phyloP scores from a whole-genome alignment of 2,329 filamentous ascomycete species.

The Truncatella angustata region DNA sequence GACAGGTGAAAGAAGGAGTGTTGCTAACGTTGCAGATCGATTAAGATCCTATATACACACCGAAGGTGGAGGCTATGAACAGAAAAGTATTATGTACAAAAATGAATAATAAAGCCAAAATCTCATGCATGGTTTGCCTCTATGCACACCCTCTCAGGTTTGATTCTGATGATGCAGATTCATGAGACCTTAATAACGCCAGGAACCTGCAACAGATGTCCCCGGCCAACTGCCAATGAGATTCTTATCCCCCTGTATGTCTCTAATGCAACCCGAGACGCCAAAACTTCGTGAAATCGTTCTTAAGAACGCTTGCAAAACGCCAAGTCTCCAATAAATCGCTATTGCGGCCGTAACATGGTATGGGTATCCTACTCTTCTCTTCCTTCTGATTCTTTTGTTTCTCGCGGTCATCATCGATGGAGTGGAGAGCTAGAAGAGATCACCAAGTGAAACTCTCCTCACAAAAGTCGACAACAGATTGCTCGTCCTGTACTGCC shows the following conservation, averaged over 20 bases:
- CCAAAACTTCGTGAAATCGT: not conserved
- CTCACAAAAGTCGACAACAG: constrained; percentile 71
- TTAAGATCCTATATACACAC: not conserved
- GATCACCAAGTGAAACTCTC: constrained; percentile 69
- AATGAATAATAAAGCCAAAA: not conserved
- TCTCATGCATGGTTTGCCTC: not conserved
- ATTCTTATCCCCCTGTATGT: not conserved
- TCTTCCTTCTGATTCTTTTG: not conserved
- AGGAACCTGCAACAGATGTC: not conserved
- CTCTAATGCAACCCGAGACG: not conserved
- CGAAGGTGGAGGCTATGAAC: not conserved
- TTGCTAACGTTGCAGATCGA: no score
- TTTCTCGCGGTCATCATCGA: not conserved
- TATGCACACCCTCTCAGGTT: not conserved
- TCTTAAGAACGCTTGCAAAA: not conserved
- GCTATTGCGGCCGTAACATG: not conserved
- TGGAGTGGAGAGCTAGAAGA: not conserved
- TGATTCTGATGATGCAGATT: constrained; percentile 2
- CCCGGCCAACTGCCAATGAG: not conserved
- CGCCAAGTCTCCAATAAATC: constrained; percentile 1
- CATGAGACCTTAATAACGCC: not conserved
- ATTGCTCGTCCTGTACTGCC: constrained; percentile 56
- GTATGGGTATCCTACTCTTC: constrained; percentile 2
- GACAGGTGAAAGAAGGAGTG: no score
- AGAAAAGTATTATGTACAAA: constrained; percentile 6